Conservation (phyloP, 495 filamentous ascomycete genomes). For the Mytilinidion resinicola region DNA sequence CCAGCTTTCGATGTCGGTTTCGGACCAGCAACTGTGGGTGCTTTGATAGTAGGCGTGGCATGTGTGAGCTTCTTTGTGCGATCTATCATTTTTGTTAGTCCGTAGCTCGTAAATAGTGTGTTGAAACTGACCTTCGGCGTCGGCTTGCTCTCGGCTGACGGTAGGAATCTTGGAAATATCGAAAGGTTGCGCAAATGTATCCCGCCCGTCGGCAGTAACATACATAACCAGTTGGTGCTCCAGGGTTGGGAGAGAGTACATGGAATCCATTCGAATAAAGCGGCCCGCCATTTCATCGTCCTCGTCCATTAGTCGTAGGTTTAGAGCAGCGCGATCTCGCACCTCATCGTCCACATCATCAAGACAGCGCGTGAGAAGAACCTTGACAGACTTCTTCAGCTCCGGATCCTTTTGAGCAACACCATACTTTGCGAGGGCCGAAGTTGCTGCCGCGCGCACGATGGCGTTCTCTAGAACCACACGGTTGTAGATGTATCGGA, state of each 20-base stretch:
- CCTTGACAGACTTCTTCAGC: conserved; percentile 89
- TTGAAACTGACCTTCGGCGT: conserved; percentile 56
- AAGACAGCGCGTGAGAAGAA: conserved; percentile 85
- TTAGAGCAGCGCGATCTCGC: conserved; percentile 88
- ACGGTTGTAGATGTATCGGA: conserved; percentile 98
- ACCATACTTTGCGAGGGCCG: conserved; percentile 92
- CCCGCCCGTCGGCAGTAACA: conserved; percentile 81
- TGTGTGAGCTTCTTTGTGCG: conserved; percentile 91
- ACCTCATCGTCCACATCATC: conserved; percentile 99
- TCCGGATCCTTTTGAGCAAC: conserved; percentile 92
- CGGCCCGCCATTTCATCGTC: conserved; percentile 72
- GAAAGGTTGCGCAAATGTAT: conserved; percentile 78
- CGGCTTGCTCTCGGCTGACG: conserved; percentile 89
- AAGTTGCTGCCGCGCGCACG: conserved; percentile 91
- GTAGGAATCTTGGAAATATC: conserved; percentile 87
- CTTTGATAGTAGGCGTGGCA: conserved; percentile 89
- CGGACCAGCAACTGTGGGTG: conserved; percentile 69
- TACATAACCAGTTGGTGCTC: conserved; percentile 98
- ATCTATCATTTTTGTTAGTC: conserved; percentile 40
- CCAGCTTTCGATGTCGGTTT: conserved; percentile 61
- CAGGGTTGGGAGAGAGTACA: conserved; percentile 91
- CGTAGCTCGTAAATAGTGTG: too few relatives aligned
- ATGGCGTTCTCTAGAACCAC: conserved; percentile 97
- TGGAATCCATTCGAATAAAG: conserved; percentile 86
- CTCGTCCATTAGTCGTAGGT: conserved; percentile 77